These are phyloP conservation scores for Nemania sp. DNA, from an alignment of 2,329 filamentous ascomycete species.

Conservation along the genomic window DNA sequence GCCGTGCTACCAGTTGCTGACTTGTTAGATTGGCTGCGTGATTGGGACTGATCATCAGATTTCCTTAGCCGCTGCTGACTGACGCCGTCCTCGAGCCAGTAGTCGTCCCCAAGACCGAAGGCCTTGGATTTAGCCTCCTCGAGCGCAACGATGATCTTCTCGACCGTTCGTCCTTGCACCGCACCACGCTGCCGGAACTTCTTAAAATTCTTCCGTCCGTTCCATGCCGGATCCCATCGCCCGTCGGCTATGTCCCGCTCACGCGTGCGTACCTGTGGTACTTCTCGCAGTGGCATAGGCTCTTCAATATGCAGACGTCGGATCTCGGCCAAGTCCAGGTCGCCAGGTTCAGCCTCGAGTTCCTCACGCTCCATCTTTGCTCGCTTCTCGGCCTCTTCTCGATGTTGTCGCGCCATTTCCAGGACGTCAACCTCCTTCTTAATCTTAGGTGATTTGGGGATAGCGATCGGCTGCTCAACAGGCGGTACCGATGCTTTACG, in stretches of 20 bases:
- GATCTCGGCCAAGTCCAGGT: conserved; percentile 74
- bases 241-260: conserved; percentile 59
- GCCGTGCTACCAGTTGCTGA: conserved; percentile 8
- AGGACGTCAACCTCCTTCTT: conserved; percentile 71
- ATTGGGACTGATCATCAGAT: conserved; percentile 36
- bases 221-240: conserved; percentile 88
- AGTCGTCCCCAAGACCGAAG: conserved; percentile 75
- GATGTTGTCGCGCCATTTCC: conserved; percentile 64
- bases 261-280: conserved; percentile 43
- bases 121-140: conserved; percentile 73
- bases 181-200: conserved; percentile 71
- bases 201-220: conserved; percentile 95
- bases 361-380: conserved; percentile 59
- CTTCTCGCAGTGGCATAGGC: conserved; percentile 67
- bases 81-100: conserved; percentile 66
- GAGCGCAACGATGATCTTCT: conserved; percentile 68
- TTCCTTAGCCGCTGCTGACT: conserved; percentile 37
- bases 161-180: conserved; percentile 43
- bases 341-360: conserved; percentile 57
- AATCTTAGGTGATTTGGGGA: conserved; percentile 48
- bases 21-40: conserved; percentile 30
- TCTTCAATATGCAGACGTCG: conserved; percentile 77
- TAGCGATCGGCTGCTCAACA: conserved; percentile 38
- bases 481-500: conserved; percentile 37
- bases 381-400: conserved; percentile 69